Evolutionary conservation across 805 yeast species (phyloP), one percentile per base, ranked within the genome.

Genomic region (Candida sanyiensis): DNA sequence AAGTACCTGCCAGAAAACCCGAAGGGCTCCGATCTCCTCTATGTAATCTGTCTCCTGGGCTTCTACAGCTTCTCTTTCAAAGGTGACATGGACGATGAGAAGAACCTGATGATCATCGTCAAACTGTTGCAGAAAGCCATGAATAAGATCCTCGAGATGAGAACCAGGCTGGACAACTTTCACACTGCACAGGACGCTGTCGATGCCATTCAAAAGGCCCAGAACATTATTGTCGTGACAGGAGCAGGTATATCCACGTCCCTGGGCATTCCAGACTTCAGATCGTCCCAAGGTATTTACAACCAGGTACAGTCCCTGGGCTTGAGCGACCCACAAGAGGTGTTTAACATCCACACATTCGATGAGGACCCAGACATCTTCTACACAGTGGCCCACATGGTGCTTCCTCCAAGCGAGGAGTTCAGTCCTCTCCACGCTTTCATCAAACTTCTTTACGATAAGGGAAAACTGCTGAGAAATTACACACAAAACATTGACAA

Each of bases 241-340:
- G 97, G 97, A 12, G 97, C 97, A 0, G 97, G 97, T 18, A 86
- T 88, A 39, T 83, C 94, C 25, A 87, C 96, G 3, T 77, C 87
- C 2, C 62, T 87, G 38, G 96, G 96, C 7, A 88, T 87, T 39
- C 96, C 96, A 0, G 96, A 87, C 62, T 87, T 88, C 62, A 72
- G 97, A 56, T 86, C 96, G 0, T 77, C 85, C n/a, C 70, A 80
- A 47, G 97, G 97, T 35, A 73, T 88, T 39, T 88, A 88, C 59
- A 70, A 85, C 2, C 74, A 73, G 51, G 70, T 89, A 49, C 69
- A 71, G 37, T 72, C 73, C 50, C 59, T 85, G 39, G 89, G 93
- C 0, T 62, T 88, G 24, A 74, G 72, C 35, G 96, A 88, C 51
- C 96, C 97, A 0, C 96, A 88, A 56, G 90, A 85, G 50, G 96